Percentiles rank a stretch among this genome's conserved stretches.
Evolutionary conservation across 352 stramenopile species (phyloP).

Genomic region (Globisporangium paddicum): DNA sequence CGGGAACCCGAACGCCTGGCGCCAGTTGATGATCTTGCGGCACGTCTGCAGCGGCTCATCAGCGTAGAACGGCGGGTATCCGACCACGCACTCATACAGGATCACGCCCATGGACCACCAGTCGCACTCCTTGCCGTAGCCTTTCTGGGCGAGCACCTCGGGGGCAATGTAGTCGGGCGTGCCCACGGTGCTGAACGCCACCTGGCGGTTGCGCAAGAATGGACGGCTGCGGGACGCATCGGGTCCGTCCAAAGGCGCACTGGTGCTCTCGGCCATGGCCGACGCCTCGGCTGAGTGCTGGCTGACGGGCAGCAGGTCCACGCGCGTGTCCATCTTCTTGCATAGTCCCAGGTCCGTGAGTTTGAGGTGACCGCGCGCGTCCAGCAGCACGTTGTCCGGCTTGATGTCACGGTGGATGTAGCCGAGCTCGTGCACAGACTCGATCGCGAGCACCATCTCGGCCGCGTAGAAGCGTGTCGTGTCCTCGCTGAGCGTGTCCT

Average conservation of each 20-base stretch:
- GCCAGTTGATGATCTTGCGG: conserved; percentile 87
- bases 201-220: conserved; percentile 67
- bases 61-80: conserved; percentile 98
- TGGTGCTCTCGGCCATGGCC: conserved; percentile 12
- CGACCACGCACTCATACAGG: conserved; percentile 97
- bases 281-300: conserved; percentile 56
- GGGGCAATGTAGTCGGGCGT: conserved; percentile 98
- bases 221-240: conserved; percentile 51
- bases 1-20: conserved; percentile 64
- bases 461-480: conserved; percentile 96
- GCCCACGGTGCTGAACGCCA: conserved; percentile 96
- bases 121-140: conserved; percentile 90
- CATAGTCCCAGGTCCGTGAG: conserved; percentile 98
- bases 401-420: conserved; percentile 99
- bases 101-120: conserved; percentile 99
- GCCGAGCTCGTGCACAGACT: conserved; percentile 96
- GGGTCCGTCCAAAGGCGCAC: conserved; percentile 12
- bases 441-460: conserved; percentile 97
- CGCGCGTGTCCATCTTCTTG: conserved; percentile 94
- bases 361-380: conserved; percentile 98
- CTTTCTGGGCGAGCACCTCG: conserved; percentile 92
- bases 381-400: conserved; percentile 95
- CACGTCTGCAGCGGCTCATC: conserved; percentile 95
- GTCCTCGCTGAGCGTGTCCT: conserved; percentile 92
- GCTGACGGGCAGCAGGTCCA: conserved; percentile 70